These are phyloP conservation scores for Pelargonium fulgidum DNA, from an alignment of 441 rosid genomes.

Conservation along the genomic window DNA sequence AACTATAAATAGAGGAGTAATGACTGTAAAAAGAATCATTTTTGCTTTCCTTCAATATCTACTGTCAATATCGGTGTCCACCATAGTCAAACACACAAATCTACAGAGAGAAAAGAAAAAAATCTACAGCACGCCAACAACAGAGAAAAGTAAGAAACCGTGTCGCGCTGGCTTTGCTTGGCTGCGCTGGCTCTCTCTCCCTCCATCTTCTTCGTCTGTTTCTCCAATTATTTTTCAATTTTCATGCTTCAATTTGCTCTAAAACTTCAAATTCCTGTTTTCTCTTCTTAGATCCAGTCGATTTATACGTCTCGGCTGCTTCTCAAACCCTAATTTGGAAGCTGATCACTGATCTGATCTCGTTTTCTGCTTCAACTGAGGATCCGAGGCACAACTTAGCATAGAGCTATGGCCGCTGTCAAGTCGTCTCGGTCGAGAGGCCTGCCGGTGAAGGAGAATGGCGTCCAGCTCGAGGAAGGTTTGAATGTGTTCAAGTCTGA, in stretches of 20 bases:
- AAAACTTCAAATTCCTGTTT: background rate
- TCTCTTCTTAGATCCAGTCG: background rate
- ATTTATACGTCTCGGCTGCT: background rate
- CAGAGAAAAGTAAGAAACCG: too few relatives aligned
- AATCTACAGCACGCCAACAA: too few relatives aligned
- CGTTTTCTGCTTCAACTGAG: background rate
- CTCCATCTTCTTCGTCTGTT: background rate
- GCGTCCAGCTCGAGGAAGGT: conserved; percentile 71
- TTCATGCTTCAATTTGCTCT: background rate
- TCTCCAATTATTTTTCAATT: background rate
- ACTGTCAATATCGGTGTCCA: too few relatives aligned
- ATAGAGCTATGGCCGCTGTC: conserved; percentile 46
- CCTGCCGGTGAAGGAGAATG: conserved; percentile 62
- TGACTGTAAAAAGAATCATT: too few relatives aligned
- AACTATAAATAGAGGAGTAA: too few relatives aligned
- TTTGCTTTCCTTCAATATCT: too few relatives aligned
- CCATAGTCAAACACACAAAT: too few relatives aligned
- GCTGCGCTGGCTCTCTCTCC: background rate
- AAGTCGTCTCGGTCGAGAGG: conserved; percentile 61
- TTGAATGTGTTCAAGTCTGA: conserved; percentile 80
- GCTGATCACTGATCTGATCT: background rate
- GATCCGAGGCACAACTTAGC: too few relatives aligned
- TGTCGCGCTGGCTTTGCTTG: too few relatives aligned
- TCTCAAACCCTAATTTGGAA: background rate
- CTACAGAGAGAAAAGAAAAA: too few relatives aligned